Evolutionary conservation across 2,329 filamentous ascomycete genomes (phyloP).

Genomic region (Ophiocordyceps polyrhachis-furcata): DNA sequence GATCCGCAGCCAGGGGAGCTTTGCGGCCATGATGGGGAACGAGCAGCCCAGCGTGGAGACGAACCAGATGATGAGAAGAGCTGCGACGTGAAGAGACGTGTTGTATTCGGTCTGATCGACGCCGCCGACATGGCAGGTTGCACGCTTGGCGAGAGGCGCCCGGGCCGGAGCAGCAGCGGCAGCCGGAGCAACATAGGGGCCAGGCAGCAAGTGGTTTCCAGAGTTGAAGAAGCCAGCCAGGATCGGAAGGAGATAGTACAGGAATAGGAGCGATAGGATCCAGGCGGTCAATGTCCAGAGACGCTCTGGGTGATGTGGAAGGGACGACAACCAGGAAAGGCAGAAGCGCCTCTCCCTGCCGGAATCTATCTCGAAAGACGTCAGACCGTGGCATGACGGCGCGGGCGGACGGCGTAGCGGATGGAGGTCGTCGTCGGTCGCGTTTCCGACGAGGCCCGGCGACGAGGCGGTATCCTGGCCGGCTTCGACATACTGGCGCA

Average conservation of each 20-base stretch:
- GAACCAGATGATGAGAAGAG: slow-evolving; percentile 29
- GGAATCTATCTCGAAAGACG: slow-evolving; percentile 11
- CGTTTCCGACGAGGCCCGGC: slow-evolving; percentile 2
- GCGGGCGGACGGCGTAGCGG: slow-evolving; percentile 1
- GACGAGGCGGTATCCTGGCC: slow-evolving; percentile 12
- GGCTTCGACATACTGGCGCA: slow-evolving; percentile 22
- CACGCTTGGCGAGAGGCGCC: slow-evolving; percentile 8
- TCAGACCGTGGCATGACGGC: background rate
- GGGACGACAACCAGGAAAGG: slow-evolving; percentile 12
- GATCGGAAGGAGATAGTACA: slow-evolving; percentile 13
- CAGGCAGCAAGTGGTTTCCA: background rate
- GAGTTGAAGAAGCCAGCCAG: background rate
- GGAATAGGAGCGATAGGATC: slow-evolving; percentile 22
- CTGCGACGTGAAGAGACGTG: slow-evolving; percentile 36
- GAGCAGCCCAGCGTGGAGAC: slow-evolving; percentile 28
- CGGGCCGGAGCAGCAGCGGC: background rate
- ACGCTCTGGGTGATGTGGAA: slow-evolving; percentile 12
- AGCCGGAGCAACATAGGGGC: background rate
- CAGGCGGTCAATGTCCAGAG: slow-evolving; percentile 22
- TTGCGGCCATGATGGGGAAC: slow-evolving; percentile 35
- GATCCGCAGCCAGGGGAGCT: slow-evolving; percentile 32
- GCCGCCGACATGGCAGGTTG: slow-evolving; percentile 12
- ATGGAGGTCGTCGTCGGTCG: slow-evolving; percentile 7
- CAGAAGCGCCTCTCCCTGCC: slow-evolving; percentile 22
- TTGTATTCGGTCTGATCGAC: slow-evolving; percentile 26